phyloP scores from a whole-genome alignment of 2,329 filamentous ascomycete species.

The Cercospora beticola region DNA sequence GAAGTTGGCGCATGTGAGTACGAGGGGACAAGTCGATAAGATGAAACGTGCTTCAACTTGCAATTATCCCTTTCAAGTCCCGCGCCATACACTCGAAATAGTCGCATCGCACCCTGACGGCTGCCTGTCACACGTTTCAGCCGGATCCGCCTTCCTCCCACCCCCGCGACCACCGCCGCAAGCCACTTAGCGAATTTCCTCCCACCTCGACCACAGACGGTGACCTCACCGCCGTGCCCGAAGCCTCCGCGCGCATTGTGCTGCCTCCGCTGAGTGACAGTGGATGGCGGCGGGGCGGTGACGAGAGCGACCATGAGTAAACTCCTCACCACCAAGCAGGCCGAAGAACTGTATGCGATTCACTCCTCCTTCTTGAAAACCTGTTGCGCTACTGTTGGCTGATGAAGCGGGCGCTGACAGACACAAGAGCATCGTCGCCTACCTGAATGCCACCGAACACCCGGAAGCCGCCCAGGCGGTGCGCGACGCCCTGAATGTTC shows the following conservation, averaged over 20 bases:
- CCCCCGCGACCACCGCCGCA: background rate
- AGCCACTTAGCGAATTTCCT: background rate
- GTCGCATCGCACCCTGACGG: background rate
- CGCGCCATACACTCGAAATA: background rate
- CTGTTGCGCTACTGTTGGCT: conserved; percentile 27
- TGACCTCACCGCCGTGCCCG: background rate
- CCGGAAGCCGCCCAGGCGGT: conserved; percentile 68
- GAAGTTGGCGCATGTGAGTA: background rate
- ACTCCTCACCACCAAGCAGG: conserved; percentile 75
- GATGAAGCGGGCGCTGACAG: conserved; percentile 50
- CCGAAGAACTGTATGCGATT: conserved; percentile 76
- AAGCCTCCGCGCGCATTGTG: background rate
- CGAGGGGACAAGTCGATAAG: background rate
- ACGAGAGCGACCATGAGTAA: conserved; percentile 63
- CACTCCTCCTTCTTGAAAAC: conserved; percentile 18
- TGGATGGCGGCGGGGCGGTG: conserved; percentile 16
- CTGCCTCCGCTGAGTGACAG: conserved; percentile 12
- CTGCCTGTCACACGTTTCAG: background rate
- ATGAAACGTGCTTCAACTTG: background rate
- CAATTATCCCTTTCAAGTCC: background rate
- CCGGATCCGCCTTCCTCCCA: background rate
- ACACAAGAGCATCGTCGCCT: conserved; percentile 92
- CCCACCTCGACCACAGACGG: background rate
- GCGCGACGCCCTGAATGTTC: conserved; percentile 72
- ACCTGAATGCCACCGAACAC: conserved; percentile 73